phyloP scores from a whole-genome alignment of 1,284 basidiomycete genomes.

The Phaffia rhodozyma region DNA sequence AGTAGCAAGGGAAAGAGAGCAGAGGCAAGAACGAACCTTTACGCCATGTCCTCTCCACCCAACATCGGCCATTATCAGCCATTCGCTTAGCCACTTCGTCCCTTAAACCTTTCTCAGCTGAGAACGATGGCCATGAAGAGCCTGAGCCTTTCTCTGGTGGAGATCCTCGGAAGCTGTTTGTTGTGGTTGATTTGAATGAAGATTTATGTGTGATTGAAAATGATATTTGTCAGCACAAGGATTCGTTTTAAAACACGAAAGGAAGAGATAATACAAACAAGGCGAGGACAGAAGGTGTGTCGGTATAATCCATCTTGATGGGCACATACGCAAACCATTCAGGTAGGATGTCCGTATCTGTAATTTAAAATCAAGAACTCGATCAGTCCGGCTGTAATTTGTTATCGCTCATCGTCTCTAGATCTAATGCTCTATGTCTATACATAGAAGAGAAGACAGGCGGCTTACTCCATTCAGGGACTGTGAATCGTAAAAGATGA shows the following conservation, averaged over 20 bases:
- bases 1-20: background rate
- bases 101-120: constrained; percentile 23
- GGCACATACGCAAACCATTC: constrained; percentile 38
- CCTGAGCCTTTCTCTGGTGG: background rate
- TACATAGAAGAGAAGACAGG: background rate
- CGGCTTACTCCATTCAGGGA: constrained; percentile 36
- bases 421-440: no score
- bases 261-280: constrained; percentile 26
- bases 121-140: constrained; percentile 25
- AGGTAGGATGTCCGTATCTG: constrained; percentile 30
- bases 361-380: no score
- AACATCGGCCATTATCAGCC: constrained; percentile 36
- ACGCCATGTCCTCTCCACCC: constrained; percentile 31
- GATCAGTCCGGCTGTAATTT: no score
- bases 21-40: constrained; percentile 2
- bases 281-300: constrained; percentile 34
- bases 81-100: constrained; percentile 37
- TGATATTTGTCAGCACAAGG: no score
- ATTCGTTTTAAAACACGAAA: background rate
- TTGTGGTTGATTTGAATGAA: no score
- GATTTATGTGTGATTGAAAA: no score
- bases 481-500: background rate
- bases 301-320: constrained; percentile 37
- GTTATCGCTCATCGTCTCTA: no score
- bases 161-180: constrained; percentile 32